These are phyloP conservation scores for Setaria viridis DNA, from an alignment of 202 grass and related monocot genomes.

Conservation along the genomic window DNA sequence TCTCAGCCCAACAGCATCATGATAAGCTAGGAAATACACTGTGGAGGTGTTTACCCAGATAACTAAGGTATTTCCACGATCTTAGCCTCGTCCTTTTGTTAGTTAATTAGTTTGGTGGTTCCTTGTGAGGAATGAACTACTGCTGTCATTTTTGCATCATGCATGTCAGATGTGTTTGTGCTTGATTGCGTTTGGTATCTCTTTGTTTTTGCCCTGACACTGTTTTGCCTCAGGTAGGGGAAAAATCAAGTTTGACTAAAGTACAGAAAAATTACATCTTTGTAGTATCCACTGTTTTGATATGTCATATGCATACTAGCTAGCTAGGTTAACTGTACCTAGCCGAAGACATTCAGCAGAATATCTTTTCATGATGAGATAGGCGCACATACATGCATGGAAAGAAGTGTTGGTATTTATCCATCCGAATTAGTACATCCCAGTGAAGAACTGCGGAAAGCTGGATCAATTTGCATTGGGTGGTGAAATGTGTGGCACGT, in stretches of 20 bases:
- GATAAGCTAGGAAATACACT: conserved; percentile 15
- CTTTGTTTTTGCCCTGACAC: conserved; percentile 18
- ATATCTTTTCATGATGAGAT: conserved; percentile 27
- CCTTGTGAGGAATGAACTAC: neutral
- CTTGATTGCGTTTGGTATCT: neutral
- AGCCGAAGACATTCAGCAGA: neutral
- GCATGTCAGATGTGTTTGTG: neutral
- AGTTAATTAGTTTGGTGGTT: conserved; percentile 3
- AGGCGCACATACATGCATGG: neutral
- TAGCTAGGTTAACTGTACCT: conserved; percentile 33
- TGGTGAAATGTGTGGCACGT: conserved; percentile 44
- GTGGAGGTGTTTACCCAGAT: neutral
- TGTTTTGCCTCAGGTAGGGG: neutral
- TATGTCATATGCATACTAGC: conserved; percentile 9
- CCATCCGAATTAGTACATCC: neutral
- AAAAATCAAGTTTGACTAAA: neutral
- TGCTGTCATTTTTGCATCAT: conserved; percentile 1
- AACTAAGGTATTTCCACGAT: conserved; percentile 30
- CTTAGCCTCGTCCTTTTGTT: neutral
- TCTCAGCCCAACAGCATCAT: conserved; percentile 36
- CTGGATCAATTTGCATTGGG: conserved; percentile 1
- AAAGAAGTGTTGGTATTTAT: conserved; percentile 17
- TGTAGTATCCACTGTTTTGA: neutral
- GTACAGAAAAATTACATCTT: neutral
- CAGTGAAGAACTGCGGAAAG: neutral